phyloP scores from a whole-genome alignment of 306 rosid genomes.

The Urtica urens region DNA sequence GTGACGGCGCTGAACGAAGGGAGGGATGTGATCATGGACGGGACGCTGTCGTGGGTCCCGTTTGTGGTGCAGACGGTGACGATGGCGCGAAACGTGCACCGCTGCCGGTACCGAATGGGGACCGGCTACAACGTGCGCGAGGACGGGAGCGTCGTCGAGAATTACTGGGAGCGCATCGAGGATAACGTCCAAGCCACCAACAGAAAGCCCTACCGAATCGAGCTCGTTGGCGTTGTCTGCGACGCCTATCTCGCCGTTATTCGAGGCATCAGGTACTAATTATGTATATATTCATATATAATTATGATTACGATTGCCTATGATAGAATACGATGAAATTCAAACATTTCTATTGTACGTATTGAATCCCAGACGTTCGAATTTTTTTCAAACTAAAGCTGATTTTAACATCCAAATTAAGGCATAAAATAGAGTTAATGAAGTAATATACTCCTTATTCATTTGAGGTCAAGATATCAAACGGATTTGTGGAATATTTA shows the following conservation, averaged over 20 bases:
- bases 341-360: too few relatives aligned
- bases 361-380: too few relatives aligned
- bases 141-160: conserved; percentile 62
- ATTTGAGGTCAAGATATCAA: too few relatives aligned
- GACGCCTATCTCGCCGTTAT: conserved; percentile 88
- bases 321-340: too few relatives aligned
- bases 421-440: too few relatives aligned
- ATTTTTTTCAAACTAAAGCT: too few relatives aligned
- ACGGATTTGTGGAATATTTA: too few relatives aligned
- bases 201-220: conserved; percentile 93
- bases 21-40: conserved; percentile 91
- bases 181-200: conserved; percentile 53
- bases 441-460: too few relatives aligned
- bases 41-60: conserved; percentile 92
- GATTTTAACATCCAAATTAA: too few relatives aligned
- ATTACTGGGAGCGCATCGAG: conserved; percentile 68
- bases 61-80: conserved; percentile 94
- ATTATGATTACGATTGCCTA: too few relatives aligned
- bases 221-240: conserved; percentile 91
- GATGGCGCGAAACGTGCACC: conserved; percentile 88
- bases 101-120: conserved; percentile 93
- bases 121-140: conserved; percentile 49
- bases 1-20: conserved; percentile 95
- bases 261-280: conserved; percentile 92
- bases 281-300: too few relatives aligned